Evolutionary conservation across 208 protist genomes (phyloP).

Genomic region (Leishmania mexicana): DNA sequence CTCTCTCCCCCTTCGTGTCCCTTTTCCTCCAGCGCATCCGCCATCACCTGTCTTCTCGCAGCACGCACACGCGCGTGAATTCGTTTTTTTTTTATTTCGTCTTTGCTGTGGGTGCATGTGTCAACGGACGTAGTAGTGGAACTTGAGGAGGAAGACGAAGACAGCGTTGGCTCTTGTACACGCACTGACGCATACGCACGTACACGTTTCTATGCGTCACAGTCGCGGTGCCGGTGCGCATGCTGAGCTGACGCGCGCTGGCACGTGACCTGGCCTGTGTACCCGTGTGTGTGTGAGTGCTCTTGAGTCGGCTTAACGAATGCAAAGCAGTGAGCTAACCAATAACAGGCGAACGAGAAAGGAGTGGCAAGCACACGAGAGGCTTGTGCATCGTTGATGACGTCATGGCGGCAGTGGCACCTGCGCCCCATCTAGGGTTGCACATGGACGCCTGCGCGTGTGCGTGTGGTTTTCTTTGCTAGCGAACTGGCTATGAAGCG

Average conservation of each 20-base stretch:
- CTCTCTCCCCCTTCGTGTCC: background rate
- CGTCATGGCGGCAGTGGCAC: background rate
- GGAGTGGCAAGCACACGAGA: background rate
- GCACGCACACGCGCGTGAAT: background rate
- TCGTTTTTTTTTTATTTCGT: background rate
- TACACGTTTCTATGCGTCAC: background rate
- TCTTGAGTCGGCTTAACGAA: background rate
- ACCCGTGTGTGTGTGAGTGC: background rate
- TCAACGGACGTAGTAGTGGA: background rate
- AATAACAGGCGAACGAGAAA: background rate
- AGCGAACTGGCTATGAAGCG: background rate
- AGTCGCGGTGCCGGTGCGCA: background rate
- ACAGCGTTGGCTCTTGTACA: background rate
- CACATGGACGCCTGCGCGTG: background rate
- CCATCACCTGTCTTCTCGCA: background rate
- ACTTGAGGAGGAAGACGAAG: background rate
- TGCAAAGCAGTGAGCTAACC: background rate
- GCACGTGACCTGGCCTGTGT: background rate
- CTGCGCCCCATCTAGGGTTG: background rate
- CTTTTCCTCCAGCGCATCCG: background rate
- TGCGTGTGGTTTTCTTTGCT: background rate
- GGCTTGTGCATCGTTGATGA: background rate
- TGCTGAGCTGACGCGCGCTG: background rate
- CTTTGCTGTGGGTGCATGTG: background rate
- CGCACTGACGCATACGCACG: background rate